Evolutionary conservation across 139 green algal genomes (phyloP).

Genomic region (Eudorina sp.): DNA sequence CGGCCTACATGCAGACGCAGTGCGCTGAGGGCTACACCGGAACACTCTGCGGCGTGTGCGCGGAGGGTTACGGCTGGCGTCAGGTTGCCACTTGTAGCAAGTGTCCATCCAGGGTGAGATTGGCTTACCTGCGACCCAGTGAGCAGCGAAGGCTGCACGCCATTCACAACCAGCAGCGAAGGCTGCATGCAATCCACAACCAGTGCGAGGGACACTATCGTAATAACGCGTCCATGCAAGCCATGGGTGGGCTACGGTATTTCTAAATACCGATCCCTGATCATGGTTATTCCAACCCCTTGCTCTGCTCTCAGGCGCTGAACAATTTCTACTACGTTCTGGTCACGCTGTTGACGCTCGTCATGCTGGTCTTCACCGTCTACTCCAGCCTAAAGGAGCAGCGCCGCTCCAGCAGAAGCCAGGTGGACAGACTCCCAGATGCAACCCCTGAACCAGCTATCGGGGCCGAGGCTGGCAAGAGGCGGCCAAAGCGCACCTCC

Average conservation of each 20-base stretch:
- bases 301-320: neutral
- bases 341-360: neutral
- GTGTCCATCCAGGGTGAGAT: neutral
- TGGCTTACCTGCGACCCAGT: neutral
- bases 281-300: too few species aligned
- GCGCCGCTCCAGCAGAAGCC: neutral
- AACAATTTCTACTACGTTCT: conserved; percentile 27
- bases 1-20: neutral
- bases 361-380: neutral
- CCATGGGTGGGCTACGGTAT: too few species aligned
- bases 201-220: too few species aligned
- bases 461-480: too few species aligned
- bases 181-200: too few species aligned
- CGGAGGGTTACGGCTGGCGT: neutral
- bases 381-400: conserved; percentile 23
- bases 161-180: too few species aligned
- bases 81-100: neutral
- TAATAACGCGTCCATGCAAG: too few species aligned
- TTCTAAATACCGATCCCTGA: too few species aligned
- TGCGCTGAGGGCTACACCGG: conserved; percentile 16
- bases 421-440: neutral
- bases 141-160: too few species aligned
- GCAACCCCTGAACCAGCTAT: neutral
- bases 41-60: conserved; percentile 20
- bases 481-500: neutral